A percentile compares a stretch with the other conserved stretches of the same genome.
These are phyloP conservation scores for Anethum foeniculum DNA, from an alignment of 140 eudicot genomes.

Conservation along the genomic window DNA sequence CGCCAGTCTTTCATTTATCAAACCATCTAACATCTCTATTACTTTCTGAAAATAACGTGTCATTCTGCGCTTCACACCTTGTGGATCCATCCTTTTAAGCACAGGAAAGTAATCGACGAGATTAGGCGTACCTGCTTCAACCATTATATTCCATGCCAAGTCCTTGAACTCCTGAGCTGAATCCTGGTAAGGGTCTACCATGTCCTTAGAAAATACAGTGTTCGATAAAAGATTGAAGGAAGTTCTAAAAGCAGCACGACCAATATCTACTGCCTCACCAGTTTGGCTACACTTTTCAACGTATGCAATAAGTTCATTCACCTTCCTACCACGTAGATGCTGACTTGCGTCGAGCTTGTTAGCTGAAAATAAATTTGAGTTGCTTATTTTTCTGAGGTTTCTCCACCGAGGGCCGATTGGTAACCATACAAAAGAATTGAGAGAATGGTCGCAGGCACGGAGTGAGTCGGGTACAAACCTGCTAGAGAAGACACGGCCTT, in stretches of 20 bases:
- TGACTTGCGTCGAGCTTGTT: slow-evolving; percentile 4
- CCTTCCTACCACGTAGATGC: no score
- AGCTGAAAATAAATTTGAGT: slow-evolving; percentile 5
- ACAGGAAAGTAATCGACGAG: slow-evolving; percentile 44
- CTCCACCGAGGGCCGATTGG: slow-evolving; percentile 17
- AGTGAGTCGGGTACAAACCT: slow-evolving; percentile 34
- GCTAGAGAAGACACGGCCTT: slow-evolving; percentile 33
- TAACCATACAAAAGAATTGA: slow-evolving; percentile 4
- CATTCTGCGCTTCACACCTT: slow-evolving; percentile 1
- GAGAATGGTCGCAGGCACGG: slow-evolving; percentile 14
- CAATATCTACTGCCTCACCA: slow-evolving; percentile 12
- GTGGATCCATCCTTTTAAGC: slow-evolving; percentile 30
- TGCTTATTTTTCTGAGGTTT: slow-evolving; percentile 14
- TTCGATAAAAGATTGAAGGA: slow-evolving; percentile 15
- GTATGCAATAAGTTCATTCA: no score
- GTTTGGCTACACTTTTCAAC: slow-evolving; percentile 3
- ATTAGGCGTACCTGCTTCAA: slow-evolving; percentile 42
- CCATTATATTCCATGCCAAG: slow-evolving; percentile 26
- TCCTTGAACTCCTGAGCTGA: slow-evolving; percentile 41
- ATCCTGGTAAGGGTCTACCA: slow-evolving; percentile 34
- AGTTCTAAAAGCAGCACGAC: slow-evolving; percentile 12
- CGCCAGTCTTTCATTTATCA: background rate
- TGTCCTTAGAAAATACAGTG: slow-evolving; percentile 21
- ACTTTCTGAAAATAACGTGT: background rate
- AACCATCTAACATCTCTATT: background rate